Percentiles rank a stretch among this genome's conserved stretches.
Conservation (phyloP, 2,329 filamentous ascomycete species). For the Neocatenulostroma microsporum region DNA sequence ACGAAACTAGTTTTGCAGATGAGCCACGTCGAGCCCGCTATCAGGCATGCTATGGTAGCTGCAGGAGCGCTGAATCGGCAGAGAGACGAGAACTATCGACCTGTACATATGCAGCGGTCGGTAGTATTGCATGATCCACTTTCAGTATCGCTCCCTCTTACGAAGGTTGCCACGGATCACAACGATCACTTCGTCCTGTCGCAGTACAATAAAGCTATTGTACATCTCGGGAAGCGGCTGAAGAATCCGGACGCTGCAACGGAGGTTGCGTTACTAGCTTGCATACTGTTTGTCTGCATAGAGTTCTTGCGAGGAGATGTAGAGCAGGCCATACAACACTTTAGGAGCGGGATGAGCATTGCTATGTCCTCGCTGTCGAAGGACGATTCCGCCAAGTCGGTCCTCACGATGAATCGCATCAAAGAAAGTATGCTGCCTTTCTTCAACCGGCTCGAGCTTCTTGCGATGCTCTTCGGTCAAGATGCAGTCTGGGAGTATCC, state of each 20-base stretch:
- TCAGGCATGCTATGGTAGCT: slow-evolving; percentile 27
- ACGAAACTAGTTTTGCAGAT: slow-evolving; percentile 25
- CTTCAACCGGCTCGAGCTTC: slow-evolving; percentile 16
- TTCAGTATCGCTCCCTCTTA: too few relatives aligned
- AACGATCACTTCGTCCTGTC: slow-evolving; percentile 14
- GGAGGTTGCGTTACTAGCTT: slow-evolving; percentile 19
- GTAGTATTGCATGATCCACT: too few relatives aligned
- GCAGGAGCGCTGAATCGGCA: slow-evolving; percentile 26
- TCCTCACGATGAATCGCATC: slow-evolving; percentile 4
- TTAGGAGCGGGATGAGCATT: slow-evolving; percentile 18
- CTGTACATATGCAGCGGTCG: too few relatives aligned
- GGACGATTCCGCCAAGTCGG: slow-evolving; percentile 1
- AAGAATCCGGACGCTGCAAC: slow-evolving; percentile 3
- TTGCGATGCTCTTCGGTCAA: slow-evolving; percentile 12
- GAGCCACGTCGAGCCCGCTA: slow-evolving; percentile 24
- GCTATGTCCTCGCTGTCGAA: slow-evolving; percentile 8
- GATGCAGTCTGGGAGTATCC: slow-evolving; percentile 9
- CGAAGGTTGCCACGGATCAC: slow-evolving; percentile 5
- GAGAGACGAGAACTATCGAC: too few relatives aligned
- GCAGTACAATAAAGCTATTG: slow-evolving; percentile 21
- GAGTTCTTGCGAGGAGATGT: slow-evolving; percentile 21
- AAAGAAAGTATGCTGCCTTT: slow-evolving; percentile 12
- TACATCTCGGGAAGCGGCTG: slow-evolving; percentile 11
- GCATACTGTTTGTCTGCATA: slow-evolving; percentile 23
- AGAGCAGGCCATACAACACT: slow-evolving; percentile 17